Percentiles rank a stretch among this genome's conserved stretches.
These are phyloP conservation scores for Apiospora kogelbergensis DNA, from an alignment of 2,329 filamentous ascomycete genomes.

Conservation along the genomic window DNA sequence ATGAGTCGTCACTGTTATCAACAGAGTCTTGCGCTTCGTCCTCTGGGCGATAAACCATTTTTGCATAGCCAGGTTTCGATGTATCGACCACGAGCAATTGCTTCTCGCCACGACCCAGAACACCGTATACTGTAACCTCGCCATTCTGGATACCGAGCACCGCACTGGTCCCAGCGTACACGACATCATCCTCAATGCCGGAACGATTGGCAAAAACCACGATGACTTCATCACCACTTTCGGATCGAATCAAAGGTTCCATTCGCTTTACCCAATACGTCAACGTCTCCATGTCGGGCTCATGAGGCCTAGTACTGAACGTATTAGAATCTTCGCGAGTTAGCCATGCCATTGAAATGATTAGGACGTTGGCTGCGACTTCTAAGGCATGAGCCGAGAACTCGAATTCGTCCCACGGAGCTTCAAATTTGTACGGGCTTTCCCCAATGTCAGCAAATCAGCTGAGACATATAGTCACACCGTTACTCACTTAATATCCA, in stretches of 20 bases:
- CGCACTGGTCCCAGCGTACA: constrained; percentile 73
- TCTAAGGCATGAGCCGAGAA: constrained; percentile 59
- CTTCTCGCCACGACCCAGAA: constrained; percentile 70
- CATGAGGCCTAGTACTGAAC: constrained; percentile 48
- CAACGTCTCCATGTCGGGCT: constrained; percentile 71
- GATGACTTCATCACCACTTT: constrained; percentile 58
- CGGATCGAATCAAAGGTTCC: constrained; percentile 59
- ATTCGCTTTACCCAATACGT: constrained; percentile 75
- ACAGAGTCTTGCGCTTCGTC: neutral
- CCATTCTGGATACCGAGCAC: constrained; percentile 67
- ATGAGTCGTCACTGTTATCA: too few relatives aligned
- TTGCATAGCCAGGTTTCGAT: constrained; percentile 41
- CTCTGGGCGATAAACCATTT: constrained; percentile 39
- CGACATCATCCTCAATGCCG: constrained; percentile 63
- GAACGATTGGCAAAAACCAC: constrained; percentile 71
- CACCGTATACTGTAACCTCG: constrained; percentile 66
- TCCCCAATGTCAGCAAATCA: constrained; percentile 20
- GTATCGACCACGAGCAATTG: constrained; percentile 70
- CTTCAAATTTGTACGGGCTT: constrained; percentile 51
- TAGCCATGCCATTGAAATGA: constrained; percentile 78
- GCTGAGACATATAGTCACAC: constrained; percentile 16
- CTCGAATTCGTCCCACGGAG: constrained; percentile 49
- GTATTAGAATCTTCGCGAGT: constrained; percentile 52
- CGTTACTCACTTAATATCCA: constrained; percentile 59
- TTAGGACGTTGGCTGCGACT: constrained; percentile 58